Conservation (phyloP, 2,329 filamentous ascomycete genomes). For the Colletotrichum viniferum region DNA sequence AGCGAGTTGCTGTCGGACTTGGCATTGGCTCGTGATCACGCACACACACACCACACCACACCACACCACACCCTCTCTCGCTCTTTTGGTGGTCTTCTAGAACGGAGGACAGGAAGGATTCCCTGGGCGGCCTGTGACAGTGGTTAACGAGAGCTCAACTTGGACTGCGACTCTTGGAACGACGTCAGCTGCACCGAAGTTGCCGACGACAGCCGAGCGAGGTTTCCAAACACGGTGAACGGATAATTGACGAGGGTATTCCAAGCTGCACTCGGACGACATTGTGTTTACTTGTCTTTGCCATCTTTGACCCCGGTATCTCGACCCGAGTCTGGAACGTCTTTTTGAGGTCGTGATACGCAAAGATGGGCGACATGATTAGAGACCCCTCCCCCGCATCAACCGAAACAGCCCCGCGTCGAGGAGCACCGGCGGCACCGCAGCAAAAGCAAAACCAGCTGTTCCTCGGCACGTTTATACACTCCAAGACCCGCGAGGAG, state of each 20-base stretch:
- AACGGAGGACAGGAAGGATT: background rate
- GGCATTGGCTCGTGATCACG: background rate
- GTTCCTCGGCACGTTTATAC: conserved; percentile 61
- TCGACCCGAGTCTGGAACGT: background rate
- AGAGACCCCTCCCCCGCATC: conserved; percentile 1
- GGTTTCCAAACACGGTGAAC: background rate
- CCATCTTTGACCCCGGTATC: background rate
- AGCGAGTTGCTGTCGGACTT: background rate
- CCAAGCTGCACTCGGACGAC: background rate
- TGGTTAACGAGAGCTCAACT: background rate
- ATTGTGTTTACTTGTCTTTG: background rate
- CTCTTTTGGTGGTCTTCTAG: background rate
- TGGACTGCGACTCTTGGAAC: background rate
- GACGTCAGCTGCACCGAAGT: background rate
- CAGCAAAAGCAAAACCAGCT: conserved; percentile 40
- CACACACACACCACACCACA: background rate
- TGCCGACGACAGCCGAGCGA: background rate
- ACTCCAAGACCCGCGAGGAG: conserved; percentile 51
- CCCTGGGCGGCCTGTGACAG: background rate
- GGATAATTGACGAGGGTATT: background rate
- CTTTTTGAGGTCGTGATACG: background rate
- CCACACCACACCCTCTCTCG: too few species aligned
- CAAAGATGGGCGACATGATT: conserved; percentile 17
- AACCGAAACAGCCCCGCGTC: background rate
- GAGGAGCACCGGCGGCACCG: background rate